phyloP scores from a whole-genome alignment of 805 yeast species.

The Candida pini region DNA sequence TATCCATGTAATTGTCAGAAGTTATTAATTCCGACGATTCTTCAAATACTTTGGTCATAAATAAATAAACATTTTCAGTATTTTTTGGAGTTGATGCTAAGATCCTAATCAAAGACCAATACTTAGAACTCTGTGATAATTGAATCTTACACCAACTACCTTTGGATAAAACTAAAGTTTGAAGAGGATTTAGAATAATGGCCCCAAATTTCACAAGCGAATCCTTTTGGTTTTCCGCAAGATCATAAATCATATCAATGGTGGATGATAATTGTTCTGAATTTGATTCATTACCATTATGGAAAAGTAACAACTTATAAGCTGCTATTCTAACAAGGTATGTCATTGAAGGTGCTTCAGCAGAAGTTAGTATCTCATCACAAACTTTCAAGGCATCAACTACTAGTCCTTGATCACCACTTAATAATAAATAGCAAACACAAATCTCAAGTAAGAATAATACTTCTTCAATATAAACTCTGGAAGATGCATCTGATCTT shows the following conservation, averaged over 20 bases:
- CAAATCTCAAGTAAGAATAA: conserved; percentile 28
- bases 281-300: conserved; percentile 26
- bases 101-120: conserved; percentile 43
- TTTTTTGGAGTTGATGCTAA: conserved; percentile 40
- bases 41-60: conserved; percentile 37
- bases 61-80: conserved; percentile 39
- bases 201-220: conserved; percentile 39
- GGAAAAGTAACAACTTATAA: conserved; percentile 44
- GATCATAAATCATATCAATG: conserved; percentile 18
- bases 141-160: conserved; percentile 36
- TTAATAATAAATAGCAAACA: conserved; percentile 27
- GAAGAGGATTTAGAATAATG: conserved; percentile 41
- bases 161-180: conserved; percentile 41
- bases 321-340: conserved; percentile 39
- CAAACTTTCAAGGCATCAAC: conserved; percentile 15
- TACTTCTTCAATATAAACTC: conserved; percentile 23
- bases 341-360: conserved; percentile 23
- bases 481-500: conserved; percentile 23
- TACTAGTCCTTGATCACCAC: conserved; percentile 22
- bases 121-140: conserved; percentile 33
- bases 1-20: conserved; percentile 51
- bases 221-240: conserved; percentile 31
- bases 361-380: conserved; percentile 17
- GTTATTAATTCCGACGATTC: conserved; percentile 32
- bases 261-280: conserved; percentile 17